Evolutionary conservation across 2,329 filamentous ascomycete genomes (phyloP).

Genomic region (Colletotrichum graminicola): DNA sequence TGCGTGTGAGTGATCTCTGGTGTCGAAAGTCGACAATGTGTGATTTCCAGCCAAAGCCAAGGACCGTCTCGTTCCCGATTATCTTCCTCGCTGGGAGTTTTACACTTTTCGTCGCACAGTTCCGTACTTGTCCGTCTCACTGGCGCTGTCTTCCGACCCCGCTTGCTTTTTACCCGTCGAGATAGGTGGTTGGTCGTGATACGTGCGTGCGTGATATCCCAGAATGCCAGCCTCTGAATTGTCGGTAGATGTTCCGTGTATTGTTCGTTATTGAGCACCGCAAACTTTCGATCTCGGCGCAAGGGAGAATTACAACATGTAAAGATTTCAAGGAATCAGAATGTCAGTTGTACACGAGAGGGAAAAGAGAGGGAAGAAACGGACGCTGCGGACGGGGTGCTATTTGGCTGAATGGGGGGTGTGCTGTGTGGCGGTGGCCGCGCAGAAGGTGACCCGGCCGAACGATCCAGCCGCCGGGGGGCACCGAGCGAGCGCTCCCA

Average conservation of each 20-base stretch:
- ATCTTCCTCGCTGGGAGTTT: not conserved
- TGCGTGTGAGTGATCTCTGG: not conserved
- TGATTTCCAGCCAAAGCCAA: not conserved
- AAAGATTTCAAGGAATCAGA: constrained; percentile 13
- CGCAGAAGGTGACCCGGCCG: constrained; percentile 13
- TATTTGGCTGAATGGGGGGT: constrained; percentile 28
- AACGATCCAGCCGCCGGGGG: constrained; percentile 36
- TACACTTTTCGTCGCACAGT: not conserved
- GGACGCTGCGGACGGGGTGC: constrained; percentile 18
- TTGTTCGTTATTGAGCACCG: not conserved
- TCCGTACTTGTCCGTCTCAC: not conserved
- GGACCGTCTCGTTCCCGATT: not conserved
- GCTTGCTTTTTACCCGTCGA: constrained; percentile 2
- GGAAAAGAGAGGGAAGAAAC: constrained; percentile 36
- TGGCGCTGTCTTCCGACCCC: not conserved
- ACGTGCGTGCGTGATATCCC: not conserved
- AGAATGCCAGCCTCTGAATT: not conserved
- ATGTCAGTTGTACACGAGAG: constrained; percentile 15
- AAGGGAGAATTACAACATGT: not conserved
- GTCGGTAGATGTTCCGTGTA: not conserved
- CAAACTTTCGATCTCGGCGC: not conserved
- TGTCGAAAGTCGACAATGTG: not conserved
- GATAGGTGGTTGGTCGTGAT: constrained; percentile 4
- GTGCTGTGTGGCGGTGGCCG: constrained; percentile 8
- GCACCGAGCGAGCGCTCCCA: constrained; percentile 22